Percentiles rank a stretch among this genome's conserved stretches.
phyloP scores from a whole-genome alignment of 106 monocot genomes.

The Gastrodia elata region DNA sequence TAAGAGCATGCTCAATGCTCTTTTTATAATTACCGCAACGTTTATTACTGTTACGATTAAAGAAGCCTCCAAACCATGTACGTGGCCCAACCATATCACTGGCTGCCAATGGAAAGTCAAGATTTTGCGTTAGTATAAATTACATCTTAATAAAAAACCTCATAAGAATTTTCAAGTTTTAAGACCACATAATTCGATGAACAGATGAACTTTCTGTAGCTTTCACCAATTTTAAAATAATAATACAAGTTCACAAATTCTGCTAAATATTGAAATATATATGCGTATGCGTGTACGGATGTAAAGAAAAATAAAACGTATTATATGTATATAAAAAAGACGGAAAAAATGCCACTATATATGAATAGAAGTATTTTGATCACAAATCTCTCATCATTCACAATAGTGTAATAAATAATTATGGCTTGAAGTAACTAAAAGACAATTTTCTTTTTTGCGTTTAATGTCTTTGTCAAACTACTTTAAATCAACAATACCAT shows the following conservation, averaged over 20 bases:
- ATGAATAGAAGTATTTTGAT: background rate
- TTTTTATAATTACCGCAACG: conserved; percentile 20
- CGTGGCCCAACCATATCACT: conserved; percentile 66
- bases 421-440: too few species aligned
- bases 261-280: background rate
- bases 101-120: conserved; percentile 11
- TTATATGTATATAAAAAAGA: background rate
- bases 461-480: too few species aligned
- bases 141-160: background rate
- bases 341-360: background rate
- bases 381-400: too few species aligned
- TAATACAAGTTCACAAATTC: background rate
- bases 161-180: background rate
- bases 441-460: too few species aligned
- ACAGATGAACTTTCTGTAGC: background rate
- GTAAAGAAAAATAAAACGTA: too few species aligned
- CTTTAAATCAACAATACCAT: too few species aligned
- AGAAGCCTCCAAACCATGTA: conserved; percentile 55
- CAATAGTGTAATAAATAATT: too few species aligned
- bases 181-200: background rate
- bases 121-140: background rate
- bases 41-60: conserved; percentile 30
- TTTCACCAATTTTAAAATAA: background rate
- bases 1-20: conserved; percentile 20
- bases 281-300: too few species aligned